phyloP scores from a whole-genome alignment of 176 grass and related monocot species.

The Phoenix dactylifera region DNA sequence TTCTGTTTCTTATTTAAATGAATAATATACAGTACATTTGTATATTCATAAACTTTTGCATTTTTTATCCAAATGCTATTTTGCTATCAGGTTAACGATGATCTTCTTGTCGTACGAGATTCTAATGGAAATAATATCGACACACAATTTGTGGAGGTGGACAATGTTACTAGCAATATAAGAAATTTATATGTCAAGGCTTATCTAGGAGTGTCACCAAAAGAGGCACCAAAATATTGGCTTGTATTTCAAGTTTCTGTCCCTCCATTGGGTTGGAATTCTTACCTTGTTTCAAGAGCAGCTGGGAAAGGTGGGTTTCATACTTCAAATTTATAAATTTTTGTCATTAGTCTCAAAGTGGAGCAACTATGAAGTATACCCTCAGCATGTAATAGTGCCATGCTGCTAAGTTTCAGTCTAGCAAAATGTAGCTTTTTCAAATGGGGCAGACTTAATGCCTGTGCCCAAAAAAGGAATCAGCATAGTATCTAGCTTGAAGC shows the following conservation, averaged over 20 bases:
- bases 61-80: not conserved
- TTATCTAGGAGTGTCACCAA: constrained; percentile 61
- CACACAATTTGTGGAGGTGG: constrained; percentile 68
- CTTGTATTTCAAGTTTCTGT: constrained; percentile 69
- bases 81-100: constrained; percentile 61
- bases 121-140: constrained; percentile 53
- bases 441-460: too few relatives aligned
- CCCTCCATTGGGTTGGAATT: constrained; percentile 85
- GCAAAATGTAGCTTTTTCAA: too few relatives aligned
- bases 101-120: constrained; percentile 46
- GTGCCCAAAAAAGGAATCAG: too few relatives aligned
- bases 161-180: constrained; percentile 50
- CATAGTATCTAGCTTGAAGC: too few relatives aligned
- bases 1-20: not conserved
- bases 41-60: constrained; percentile 6
- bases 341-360: not conserved
- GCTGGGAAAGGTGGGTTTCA: constrained; percentile 36
- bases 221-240: constrained; percentile 67
- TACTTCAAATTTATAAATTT: constrained; percentile 8
- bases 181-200: constrained; percentile 77
- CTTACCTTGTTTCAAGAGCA: constrained; percentile 56
- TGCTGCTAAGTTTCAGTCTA: too few relatives aligned
- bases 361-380: too few relatives aligned
- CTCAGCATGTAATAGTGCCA: too few relatives aligned
- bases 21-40: not conserved